These are phyloP conservation scores for Penicillium sp. DNA, from an alignment of 2,329 filamentous ascomycete genomes.

Conservation along the genomic window DNA sequence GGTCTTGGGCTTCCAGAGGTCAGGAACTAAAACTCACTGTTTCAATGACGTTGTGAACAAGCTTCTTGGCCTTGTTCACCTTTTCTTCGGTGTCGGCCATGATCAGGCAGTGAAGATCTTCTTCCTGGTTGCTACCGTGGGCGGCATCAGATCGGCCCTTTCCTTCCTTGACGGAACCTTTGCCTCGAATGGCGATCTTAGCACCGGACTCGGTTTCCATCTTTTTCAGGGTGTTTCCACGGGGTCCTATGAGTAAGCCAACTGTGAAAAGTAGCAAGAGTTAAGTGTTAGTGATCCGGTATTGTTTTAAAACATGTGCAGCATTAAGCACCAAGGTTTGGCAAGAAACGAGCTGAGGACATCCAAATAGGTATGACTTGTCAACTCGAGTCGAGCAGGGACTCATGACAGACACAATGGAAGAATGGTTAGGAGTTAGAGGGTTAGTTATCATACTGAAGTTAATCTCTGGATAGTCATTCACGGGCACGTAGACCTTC, in stretches of 20 bases:
- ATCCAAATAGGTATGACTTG: conserved; percentile 35
- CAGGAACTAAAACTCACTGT: conserved; percentile 66
- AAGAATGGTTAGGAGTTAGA: conserved; percentile 73
- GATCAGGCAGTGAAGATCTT: conserved; percentile 97
- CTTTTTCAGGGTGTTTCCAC: conserved; percentile 99
- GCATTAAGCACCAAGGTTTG: conserved; percentile 42
- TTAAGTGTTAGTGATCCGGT: conserved; percentile 83
- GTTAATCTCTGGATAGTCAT: conserved; percentile 99
- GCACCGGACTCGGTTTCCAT: conserved; percentile 97
- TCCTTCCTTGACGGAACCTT: conserved; percentile 99
- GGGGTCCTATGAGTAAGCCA: conserved; percentile 99
- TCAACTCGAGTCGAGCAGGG: conserved; percentile 48
- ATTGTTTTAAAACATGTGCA: conserved; percentile 38
- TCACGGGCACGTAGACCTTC: conserved; percentile 99
- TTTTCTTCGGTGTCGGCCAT: conserved; percentile 99
- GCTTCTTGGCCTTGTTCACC: conserved; percentile 97
- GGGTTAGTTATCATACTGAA: conserved; percentile 99
- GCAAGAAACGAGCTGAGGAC: conserved; percentile 45
- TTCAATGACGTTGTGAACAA: conserved; percentile 98
- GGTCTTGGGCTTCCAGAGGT: background rate
- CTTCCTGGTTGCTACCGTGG: conserved; percentile 99
- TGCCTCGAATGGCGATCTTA: conserved; percentile 99
- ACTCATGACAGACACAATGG: conserved; percentile 43
- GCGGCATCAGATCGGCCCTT: conserved; percentile 98
- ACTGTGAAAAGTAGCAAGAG: conserved; percentile 79